phyloP scores from a whole-genome alignment of 2,329 filamentous ascomycete species.

The Dissoconium aciculare region DNA sequence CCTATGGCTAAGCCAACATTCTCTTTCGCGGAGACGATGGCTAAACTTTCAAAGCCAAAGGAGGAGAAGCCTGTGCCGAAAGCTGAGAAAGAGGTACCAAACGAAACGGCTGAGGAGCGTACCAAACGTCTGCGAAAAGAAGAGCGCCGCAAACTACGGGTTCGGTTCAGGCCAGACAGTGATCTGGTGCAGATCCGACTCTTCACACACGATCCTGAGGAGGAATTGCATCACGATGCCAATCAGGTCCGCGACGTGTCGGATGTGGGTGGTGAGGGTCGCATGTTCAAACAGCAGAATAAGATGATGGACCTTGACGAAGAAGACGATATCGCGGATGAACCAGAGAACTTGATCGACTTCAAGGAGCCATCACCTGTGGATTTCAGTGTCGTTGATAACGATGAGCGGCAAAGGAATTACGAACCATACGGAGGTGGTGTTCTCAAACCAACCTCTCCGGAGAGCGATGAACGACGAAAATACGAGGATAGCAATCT shows the following conservation, averaged over 20 bases:
- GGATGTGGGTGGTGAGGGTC: conserved; percentile 52
- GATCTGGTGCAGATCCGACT: conserved; percentile 51
- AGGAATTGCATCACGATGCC: conserved; percentile 51
- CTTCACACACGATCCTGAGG: conserved; percentile 57
- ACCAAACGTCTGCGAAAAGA: conserved; percentile 57
- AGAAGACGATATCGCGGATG: conserved; percentile 42
- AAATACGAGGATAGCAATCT: conserved; percentile 32
- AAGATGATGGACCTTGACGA: conserved; percentile 52
- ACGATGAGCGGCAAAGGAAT: conserved; percentile 29
- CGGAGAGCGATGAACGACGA: conserved; percentile 31
- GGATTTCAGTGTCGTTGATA: conserved; percentile 30
- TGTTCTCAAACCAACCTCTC: conserved; percentile 24
- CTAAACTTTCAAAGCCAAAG: conserved; percentile 38
- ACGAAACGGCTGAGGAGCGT: conserved; percentile 54
- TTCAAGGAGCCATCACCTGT: conserved; percentile 27
- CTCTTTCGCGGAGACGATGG: conserved; percentile 26
- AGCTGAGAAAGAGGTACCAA: conserved; percentile 37
- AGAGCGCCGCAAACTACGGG: conserved; percentile 51
- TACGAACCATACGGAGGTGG: conserved; percentile 34
- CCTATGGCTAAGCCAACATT: conserved; percentile 20
- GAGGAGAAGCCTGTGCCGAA: conserved; percentile 36
- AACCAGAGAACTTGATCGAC: conserved; percentile 34
- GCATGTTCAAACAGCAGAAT: conserved; percentile 41
- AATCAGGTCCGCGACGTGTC: conserved; percentile 57
- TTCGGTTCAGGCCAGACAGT: conserved; percentile 54